phyloP scores from a whole-genome alignment of 2,329 filamentous ascomycete genomes.

The Calonectria hongkongensis region DNA sequence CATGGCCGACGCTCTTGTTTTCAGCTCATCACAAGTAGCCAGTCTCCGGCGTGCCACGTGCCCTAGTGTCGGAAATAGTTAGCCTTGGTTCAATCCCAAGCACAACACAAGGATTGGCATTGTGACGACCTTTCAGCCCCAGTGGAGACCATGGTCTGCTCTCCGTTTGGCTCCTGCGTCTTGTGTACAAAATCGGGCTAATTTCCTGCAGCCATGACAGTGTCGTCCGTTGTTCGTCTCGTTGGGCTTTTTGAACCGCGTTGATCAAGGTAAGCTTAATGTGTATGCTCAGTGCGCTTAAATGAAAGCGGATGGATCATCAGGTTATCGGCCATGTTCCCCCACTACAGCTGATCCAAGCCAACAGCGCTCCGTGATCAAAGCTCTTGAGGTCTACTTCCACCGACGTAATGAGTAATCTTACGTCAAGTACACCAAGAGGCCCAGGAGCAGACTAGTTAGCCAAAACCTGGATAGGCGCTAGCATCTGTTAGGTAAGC shows the following conservation, averaged over 20 bases:
- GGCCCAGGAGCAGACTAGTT: not conserved
- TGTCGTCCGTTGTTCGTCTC: not conserved
- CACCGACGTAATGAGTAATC: constrained; percentile 15
- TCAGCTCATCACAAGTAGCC: not conserved
- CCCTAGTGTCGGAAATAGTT: not conserved
- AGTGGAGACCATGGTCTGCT: not conserved
- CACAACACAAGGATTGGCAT: constrained; percentile 1
- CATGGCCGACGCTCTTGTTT: not conserved
- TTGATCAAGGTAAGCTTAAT: constrained; percentile 14
- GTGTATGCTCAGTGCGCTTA: not conserved
- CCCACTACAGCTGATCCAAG: not conserved
- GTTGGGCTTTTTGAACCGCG: not conserved
- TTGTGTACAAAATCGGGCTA: not conserved
- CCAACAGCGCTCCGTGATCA: not conserved
- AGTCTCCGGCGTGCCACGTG: constrained; percentile 12
- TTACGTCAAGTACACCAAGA: not conserved
- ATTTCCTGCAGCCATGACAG: constrained; percentile 24
- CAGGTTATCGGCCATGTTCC: not conserved
- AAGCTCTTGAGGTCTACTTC: not conserved
- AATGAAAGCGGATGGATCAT: not conserved
- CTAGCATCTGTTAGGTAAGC: not conserved
- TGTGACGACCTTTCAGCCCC: constrained; percentile 4
- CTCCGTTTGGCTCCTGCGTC: too few relatives aligned
- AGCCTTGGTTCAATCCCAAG: not conserved
- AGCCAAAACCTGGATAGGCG: not conserved